Evolutionary conservation across 2,329 filamentous ascomycete species (phyloP), one percentile per base, ranked within the genome.

Genomic region (Alternaria sp.): DNA sequence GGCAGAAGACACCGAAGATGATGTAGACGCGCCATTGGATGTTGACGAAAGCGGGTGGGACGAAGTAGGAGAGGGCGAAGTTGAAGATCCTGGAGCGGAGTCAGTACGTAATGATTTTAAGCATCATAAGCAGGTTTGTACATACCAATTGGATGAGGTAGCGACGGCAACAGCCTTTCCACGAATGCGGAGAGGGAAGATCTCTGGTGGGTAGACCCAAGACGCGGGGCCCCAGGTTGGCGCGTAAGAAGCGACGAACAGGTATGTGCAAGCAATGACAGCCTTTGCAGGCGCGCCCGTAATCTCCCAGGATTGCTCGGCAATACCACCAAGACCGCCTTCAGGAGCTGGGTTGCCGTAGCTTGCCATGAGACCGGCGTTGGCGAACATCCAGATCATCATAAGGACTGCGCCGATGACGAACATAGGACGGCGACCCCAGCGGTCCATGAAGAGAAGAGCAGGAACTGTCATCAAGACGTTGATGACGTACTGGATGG

Each of bases 401-500:
- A 93, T 92, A 50, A 91, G 80, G 23, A 86, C 80, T 6, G 89
- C 86, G 52, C 90, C 91, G 25, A 88, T 73, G n/a, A 93, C 82
- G 36, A 93, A 83, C 5, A 90, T 87, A 1, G 83, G 83, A 45
- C 91, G 91, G 67, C 92, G 91, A 50, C 92, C 92, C 88, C 90
- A 92, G 59, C 85, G 84, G 70, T 96, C 92, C 71, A 94, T 86
- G 82, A 84, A 94, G 60, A 94, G 80, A 23, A 95, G 85, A 1
- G 91, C 91, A 0, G 91, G 90, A 4, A 94, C 77, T 0, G 92
- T 95, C 89, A 93, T 92, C 56, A 89, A 63, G 2, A 95, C 91
- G 77, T 94, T 94, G 83, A 95, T 92, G 70, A 93, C 85, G 76
- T 91, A 92, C 59, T 92, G 88, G 66, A 92, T 92, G 10, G 87